These are phyloP conservation scores for Ceratobasidium sp. DNA, from an alignment of 1,284 basidiomycete species.

Conservation along the genomic window DNA sequence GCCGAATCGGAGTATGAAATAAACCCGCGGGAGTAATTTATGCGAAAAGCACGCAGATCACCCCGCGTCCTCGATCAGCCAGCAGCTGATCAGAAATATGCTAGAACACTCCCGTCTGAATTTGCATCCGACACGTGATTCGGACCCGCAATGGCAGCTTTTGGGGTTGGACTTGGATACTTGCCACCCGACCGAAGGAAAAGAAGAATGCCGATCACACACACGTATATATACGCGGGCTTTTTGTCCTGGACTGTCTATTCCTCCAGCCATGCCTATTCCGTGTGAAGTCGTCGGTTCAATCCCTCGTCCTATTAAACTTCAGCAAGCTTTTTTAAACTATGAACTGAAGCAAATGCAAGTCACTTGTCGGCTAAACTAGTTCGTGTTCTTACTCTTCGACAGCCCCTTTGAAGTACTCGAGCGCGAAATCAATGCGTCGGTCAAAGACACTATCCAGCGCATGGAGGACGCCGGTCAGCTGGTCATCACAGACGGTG, in stretches of 20 bases:
- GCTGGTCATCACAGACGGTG: slow-evolving; percentile 43
- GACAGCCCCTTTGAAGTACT: slow-evolving; percentile 38
- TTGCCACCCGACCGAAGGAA: background rate
- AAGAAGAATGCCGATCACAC: too few relatives aligned
- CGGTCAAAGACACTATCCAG: slow-evolving; percentile 41
- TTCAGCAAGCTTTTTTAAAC: slow-evolving; percentile 41
- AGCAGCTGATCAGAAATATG: too few relatives aligned
- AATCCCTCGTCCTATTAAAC: slow-evolving; percentile 40
- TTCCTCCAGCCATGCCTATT: slow-evolving; percentile 29
- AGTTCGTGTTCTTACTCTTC: too few relatives aligned
- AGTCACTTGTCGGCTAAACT: too few relatives aligned
- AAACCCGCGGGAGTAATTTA: background rate
- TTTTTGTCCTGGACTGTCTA: background rate
- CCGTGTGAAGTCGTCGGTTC: slow-evolving; percentile 32
- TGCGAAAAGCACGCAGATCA: too few relatives aligned
- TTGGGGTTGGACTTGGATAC: background rate
- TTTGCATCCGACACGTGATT: too few relatives aligned
- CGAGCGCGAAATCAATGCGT: slow-evolving; percentile 40
- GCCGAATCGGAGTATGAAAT: background rate
- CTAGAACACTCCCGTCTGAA: too few relatives aligned
- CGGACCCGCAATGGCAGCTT: too few relatives aligned
- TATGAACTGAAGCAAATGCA: slow-evolving; percentile 43
- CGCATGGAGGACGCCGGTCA: slow-evolving; percentile 42
- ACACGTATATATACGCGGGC: background rate
- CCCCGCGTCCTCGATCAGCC: too few relatives aligned